Conservation (phyloP, 495 filamentous ascomycete species). For the Penicillium diatomitis region DNA sequence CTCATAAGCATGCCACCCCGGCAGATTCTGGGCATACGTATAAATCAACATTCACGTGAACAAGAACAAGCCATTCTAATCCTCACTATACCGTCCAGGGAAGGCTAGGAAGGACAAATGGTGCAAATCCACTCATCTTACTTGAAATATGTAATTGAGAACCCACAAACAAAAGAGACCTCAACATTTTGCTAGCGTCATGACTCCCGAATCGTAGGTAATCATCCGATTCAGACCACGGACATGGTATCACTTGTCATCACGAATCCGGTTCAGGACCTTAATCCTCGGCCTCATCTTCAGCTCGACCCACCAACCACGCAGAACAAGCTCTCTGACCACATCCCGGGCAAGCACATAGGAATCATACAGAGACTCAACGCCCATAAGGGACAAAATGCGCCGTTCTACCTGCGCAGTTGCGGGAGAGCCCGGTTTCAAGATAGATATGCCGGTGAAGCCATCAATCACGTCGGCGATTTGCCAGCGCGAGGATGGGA, state of each 20-base stretch:
- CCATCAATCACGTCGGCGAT: constrained; percentile 57
- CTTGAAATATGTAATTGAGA: too few relatives aligned
- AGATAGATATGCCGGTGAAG: constrained; percentile 59
- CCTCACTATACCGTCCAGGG: too few relatives aligned
- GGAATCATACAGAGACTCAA: constrained; percentile 9
- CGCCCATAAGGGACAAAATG: constrained; percentile 17
- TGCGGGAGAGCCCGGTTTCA: constrained; percentile 42
- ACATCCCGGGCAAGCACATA: constrained; percentile 18
- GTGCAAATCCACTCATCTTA: too few relatives aligned
- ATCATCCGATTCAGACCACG: too few relatives aligned
- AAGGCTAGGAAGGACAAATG: too few relatives aligned
- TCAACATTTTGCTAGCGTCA: too few relatives aligned
- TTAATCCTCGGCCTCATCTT: constrained; percentile 32
- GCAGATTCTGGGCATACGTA: too few relatives aligned
- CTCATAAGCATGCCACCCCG: too few relatives aligned
- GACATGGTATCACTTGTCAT: background rate
- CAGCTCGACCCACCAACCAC: constrained; percentile 38
- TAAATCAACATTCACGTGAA: too few relatives aligned
- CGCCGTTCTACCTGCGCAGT: constrained; percentile 22
- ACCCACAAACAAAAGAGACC: too few relatives aligned
- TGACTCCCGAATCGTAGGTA: too few relatives aligned
- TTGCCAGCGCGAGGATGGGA: constrained; percentile 49
- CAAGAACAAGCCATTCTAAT: too few relatives aligned
- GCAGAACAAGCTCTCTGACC: constrained; percentile 13
- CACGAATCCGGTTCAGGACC: constrained; percentile 19